Percentiles rank a stretch among this genome's conserved stretches.
Evolutionary conservation across 768 basidiomycete genomes (phyloP).

Genomic region (Mycena floridula): DNA sequence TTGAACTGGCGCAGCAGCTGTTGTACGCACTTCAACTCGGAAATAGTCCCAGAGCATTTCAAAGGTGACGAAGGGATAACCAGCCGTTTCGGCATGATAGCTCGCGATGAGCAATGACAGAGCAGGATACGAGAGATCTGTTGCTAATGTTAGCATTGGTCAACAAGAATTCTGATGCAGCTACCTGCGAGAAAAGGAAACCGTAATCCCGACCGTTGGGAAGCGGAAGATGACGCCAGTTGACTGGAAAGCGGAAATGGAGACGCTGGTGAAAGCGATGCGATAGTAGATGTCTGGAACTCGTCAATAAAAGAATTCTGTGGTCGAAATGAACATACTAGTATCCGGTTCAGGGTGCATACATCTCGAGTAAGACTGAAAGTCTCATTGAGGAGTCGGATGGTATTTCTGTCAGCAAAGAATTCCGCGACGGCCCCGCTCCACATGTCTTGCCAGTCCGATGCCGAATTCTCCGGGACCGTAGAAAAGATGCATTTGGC

Average conservation of each 20-base stretch:
- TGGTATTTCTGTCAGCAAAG: constrained; percentile 40
- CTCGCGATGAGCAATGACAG: constrained; percentile 84
- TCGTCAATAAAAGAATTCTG: constrained; percentile 1
- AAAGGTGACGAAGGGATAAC: constrained; percentile 80
- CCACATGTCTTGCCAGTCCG: constrained; percentile 68
- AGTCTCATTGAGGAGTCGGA: constrained; percentile 46
- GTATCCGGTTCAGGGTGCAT: constrained; percentile 47
- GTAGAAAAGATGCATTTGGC: constrained; percentile 36
- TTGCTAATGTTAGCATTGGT: background rate
- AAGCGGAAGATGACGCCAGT: constrained; percentile 34
- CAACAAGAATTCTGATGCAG: background rate
- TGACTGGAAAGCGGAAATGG: constrained; percentile 47
- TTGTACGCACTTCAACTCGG: constrained; percentile 65
- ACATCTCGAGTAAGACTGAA: constrained; percentile 58
- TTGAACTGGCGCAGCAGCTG: constrained; percentile 68
- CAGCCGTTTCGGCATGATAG: constrained; percentile 68
- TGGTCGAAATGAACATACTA: constrained; percentile 57
- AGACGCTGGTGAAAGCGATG: constrained; percentile 39
- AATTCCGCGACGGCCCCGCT: constrained; percentile 47
- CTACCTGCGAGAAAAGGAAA: constrained; percentile 48
- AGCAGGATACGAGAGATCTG: constrained; percentile 73
- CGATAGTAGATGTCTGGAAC: constrained; percentile 35
- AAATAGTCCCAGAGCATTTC: constrained; percentile 85
- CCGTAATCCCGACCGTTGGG: constrained; percentile 54
- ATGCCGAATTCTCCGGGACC: constrained; percentile 4